Evolutionary conservation across 2,329 filamentous ascomycete genomes (phyloP).

Genomic region (Colletotrichum costaricense): DNA sequence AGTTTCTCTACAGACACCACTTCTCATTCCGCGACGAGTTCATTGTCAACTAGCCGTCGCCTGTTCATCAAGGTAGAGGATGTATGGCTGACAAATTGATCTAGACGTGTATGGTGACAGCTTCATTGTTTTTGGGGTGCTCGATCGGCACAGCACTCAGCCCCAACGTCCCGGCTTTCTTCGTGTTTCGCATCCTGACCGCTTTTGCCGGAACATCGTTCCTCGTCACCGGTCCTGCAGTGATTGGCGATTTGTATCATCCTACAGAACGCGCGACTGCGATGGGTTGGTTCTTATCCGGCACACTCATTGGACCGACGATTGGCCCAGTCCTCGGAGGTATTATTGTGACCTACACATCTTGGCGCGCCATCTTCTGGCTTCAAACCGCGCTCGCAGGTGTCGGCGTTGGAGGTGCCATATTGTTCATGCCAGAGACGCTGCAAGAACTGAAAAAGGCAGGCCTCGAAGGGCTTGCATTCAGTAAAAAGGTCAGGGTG

Average conservation of each 20-base stretch:
- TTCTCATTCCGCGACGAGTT: neutral
- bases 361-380: constrained; percentile 79
- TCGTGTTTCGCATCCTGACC: constrained; percentile 76
- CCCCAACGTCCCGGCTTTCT: constrained; percentile 74
- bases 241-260: constrained; percentile 68
- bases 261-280: constrained; percentile 74
- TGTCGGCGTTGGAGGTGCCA: constrained; percentile 62
- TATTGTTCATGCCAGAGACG: constrained; percentile 75
- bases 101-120: constrained; percentile 34
- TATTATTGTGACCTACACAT: constrained; percentile 75
- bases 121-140: constrained; percentile 68
- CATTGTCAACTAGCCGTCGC: neutral
- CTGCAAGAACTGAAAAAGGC: constrained; percentile 71
- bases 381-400: constrained; percentile 73
- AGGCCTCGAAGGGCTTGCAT: constrained; percentile 67
- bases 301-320: constrained; percentile 74
- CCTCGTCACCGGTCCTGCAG: constrained; percentile 73
- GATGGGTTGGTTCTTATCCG: constrained; percentile 73
- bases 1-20: neutral
- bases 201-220: constrained; percentile 79
- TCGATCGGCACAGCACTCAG: constrained; percentile 74
- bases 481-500: constrained; percentile 52
- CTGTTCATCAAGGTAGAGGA: neutral
- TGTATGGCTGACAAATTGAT: neutral
- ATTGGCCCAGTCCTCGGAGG: constrained; percentile 75